A percentile compares a stretch with the other conserved stretches of the same genome.
Evolutionary conservation across 2,329 filamentous ascomycete genomes (phyloP).

Genomic region (Diaporthe nobilis): DNA sequence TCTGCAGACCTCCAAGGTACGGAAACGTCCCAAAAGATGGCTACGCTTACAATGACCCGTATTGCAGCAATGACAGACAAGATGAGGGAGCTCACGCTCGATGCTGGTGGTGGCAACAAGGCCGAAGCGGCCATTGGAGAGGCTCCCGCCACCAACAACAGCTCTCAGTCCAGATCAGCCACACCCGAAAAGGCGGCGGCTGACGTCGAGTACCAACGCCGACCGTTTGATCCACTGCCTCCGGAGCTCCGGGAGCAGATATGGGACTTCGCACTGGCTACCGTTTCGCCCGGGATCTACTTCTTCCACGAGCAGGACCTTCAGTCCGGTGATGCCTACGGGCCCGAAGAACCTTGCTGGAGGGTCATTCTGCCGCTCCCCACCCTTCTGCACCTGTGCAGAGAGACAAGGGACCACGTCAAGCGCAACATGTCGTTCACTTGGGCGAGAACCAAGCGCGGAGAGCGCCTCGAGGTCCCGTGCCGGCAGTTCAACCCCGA

Average conservation of each 20-base stretch:
- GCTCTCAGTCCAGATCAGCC: not conserved
- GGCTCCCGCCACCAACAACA: not conserved
- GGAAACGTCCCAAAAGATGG: not conserved
- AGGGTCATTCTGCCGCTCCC: slow-evolving; percentile 10
- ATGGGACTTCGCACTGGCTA: slow-evolving; percentile 13
- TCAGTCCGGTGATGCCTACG: not conserved
- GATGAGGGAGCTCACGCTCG: slow-evolving; percentile 9
- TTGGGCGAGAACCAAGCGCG: slow-evolving; percentile 14
- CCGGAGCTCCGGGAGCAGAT: slow-evolving; percentile 15
- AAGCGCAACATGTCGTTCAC: slow-evolving; percentile 8
- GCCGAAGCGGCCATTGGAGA: not conserved
- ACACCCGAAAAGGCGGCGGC: not conserved
- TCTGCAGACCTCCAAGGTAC: not conserved
- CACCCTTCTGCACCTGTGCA: slow-evolving; percentile 3
- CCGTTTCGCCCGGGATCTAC: slow-evolving; percentile 5
- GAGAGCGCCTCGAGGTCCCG: not conserved
- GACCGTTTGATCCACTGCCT: slow-evolving; percentile 10
- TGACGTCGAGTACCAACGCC: not conserved
- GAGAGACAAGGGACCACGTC: not conserved
- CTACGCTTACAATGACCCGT: not conserved
- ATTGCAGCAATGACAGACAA: not conserved
- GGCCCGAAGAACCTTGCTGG: not conserved
- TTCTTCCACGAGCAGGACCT: slow-evolving; percentile 33
- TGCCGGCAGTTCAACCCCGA: slow-evolving; percentile 21
- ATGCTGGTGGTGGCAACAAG: not conserved